Evolutionary conservation across 805 yeast species (phyloP).

Genomic region (Candida maris): DNA sequence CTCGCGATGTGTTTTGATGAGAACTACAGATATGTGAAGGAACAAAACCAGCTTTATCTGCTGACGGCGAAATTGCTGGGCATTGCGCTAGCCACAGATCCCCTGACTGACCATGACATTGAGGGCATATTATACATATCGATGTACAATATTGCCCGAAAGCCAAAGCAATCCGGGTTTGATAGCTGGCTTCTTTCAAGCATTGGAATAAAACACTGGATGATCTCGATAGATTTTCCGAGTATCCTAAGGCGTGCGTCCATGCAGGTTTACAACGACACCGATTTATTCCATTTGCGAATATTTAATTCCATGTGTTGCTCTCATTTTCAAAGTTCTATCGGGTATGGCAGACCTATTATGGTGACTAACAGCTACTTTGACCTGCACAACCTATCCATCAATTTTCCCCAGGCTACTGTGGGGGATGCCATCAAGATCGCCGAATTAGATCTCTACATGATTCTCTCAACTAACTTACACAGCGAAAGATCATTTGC

Average conservation of each 20-base stretch:
- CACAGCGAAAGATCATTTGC: constrained; percentile 6
- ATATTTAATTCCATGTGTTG: constrained; percentile 51
- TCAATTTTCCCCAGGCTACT: constrained; percentile 47
- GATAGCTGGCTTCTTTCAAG: constrained; percentile 53
- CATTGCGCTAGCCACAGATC: constrained; percentile 45
- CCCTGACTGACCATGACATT: constrained; percentile 56
- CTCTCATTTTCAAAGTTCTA: constrained; percentile 47
- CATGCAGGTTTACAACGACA: constrained; percentile 21
- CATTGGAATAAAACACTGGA: constrained; percentile 47
- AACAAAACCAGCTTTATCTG: constrained; percentile 44
- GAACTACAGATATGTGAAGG: constrained; percentile 43
- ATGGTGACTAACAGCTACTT: constrained; percentile 37
- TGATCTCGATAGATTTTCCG: constrained; percentile 44
- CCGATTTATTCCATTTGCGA: constrained; percentile 51
- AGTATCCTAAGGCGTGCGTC: constrained; percentile 37
- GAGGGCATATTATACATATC: constrained; percentile 57
- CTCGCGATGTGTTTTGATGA: constrained; percentile 57
- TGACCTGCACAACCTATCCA: constrained; percentile 40
- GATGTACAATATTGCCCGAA: constrained; percentile 51
- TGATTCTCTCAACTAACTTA: constrained; percentile 19
- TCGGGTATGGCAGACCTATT: constrained; percentile 48
- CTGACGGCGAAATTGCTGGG: constrained; percentile 50
- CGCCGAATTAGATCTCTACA: constrained; percentile 43
- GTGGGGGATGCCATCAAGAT: constrained; percentile 54
- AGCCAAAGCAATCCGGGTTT: constrained; percentile 48